phyloP scores from a whole-genome alignment of 2,329 filamentous ascomycete genomes.

The Beauveria rudraprayagi region DNA sequence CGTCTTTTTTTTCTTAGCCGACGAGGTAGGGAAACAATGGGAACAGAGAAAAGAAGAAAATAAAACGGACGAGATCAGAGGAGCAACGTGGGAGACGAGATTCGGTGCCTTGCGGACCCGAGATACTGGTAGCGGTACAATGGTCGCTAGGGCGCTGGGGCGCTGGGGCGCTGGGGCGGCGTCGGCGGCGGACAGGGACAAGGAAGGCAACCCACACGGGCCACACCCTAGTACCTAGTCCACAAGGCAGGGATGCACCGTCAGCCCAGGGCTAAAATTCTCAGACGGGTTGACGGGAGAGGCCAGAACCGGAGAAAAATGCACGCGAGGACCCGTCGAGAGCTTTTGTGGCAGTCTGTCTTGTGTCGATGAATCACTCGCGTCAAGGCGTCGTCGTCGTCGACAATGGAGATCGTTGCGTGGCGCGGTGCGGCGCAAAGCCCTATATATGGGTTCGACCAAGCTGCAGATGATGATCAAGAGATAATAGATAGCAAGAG shows the following conservation, averaged over 20 bases:
- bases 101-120: not conserved
- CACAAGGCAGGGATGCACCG: too few relatives aligned
- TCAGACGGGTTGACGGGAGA: too few relatives aligned
- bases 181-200: not conserved
- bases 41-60: not conserved
- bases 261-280: too few relatives aligned
- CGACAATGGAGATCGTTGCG: slow-evolving; percentile 2
- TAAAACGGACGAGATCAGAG: not conserved
- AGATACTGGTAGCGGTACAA: not conserved
- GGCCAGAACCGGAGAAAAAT: too few relatives aligned
- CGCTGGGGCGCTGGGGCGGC: not conserved
- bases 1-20: too few relatives aligned
- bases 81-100: slow-evolving; percentile 6
- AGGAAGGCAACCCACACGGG: not conserved
- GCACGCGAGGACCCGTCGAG: too few relatives aligned
- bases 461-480: not conserved
- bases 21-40: not conserved
- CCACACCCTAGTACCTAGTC: too few relatives aligned
- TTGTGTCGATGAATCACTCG: not conserved
- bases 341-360: too few relatives aligned
- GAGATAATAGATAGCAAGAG: too few relatives aligned
- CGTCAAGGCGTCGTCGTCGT: not conserved
- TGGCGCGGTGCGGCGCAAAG: not conserved
- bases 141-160: not conserved
- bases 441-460: not conserved